Percentiles rank a stretch among this genome's conserved stretches.
These are phyloP conservation scores for Cryptococcus sp. DNA, from an alignment of 1,284 basidiomycete species.

Conservation along the genomic window DNA sequence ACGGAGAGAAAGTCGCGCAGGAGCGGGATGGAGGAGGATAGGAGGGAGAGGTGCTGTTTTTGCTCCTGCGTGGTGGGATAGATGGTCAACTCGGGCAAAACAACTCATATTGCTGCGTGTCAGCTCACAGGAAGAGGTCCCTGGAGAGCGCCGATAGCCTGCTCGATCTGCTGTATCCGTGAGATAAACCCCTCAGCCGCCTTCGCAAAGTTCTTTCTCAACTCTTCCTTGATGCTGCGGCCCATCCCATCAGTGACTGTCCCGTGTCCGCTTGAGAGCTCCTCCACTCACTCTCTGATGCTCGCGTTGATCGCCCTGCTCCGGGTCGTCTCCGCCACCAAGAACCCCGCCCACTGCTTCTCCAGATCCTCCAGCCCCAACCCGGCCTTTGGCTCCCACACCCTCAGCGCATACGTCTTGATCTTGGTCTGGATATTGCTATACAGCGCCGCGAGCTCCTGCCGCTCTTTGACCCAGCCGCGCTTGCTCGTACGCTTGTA, in stretches of 20 bases:
- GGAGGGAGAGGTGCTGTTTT: constrained; percentile 30
- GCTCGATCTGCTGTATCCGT: constrained; percentile 66
- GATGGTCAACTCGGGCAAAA: background rate
- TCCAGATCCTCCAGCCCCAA: constrained; percentile 72
- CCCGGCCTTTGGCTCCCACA: constrained; percentile 76
- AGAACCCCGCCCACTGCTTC: constrained; percentile 67
- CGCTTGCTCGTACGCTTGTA: constrained; percentile 87
- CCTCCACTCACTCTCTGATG: constrained; percentile 71
- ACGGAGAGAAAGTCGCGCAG: constrained; percentile 27
- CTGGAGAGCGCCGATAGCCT: constrained; percentile 69
- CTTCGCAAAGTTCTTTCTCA: constrained; percentile 78
- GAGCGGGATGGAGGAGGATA: constrained; percentile 29
- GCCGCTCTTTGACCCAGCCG: constrained; percentile 82
- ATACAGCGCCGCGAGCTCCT: constrained; percentile 82
- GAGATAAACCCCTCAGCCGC: constrained; percentile 81
- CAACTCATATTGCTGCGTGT: background rate
- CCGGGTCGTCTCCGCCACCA: constrained; percentile 70
- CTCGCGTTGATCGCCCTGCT: constrained; percentile 85
- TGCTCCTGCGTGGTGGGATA: constrained; percentile 31
- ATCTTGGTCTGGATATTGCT: constrained; percentile 94
- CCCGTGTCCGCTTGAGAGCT: background rate
- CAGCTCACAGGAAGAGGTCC: constrained; percentile 69
- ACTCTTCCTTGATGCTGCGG: constrained; percentile 79
- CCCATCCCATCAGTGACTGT: background rate
- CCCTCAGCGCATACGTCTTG: constrained; percentile 78